Evolutionary conservation across 2,329 filamentous ascomycete species (phyloP).

Genomic region (Didymella arachidicola): DNA sequence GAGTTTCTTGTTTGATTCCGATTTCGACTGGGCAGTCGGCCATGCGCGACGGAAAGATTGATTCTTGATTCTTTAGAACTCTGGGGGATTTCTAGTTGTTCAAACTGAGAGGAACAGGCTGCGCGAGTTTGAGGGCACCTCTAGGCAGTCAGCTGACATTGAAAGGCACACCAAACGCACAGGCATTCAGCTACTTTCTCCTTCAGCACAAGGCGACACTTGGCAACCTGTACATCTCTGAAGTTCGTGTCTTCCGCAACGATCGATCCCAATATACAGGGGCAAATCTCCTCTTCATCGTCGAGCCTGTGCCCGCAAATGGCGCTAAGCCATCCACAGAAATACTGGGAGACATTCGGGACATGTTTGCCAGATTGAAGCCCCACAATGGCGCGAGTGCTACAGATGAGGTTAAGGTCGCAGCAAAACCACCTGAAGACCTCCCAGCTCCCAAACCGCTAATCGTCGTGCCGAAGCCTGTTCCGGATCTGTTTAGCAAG

Average conservation of each 20-base stretch:
- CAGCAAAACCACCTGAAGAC: not conserved
- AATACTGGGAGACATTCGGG: not conserved
- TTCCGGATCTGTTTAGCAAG: not conserved
- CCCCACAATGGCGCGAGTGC: not conserved
- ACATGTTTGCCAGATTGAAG: not conserved
- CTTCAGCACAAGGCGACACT: conserved; percentile 11
- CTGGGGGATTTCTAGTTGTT: no score
- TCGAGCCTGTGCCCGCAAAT: conserved; percentile 7
- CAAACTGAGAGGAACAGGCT: no score
- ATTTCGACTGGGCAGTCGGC: no score
- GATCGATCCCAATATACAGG: not conserved
- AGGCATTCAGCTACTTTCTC: conserved; percentile 17
- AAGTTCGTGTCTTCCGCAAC: conserved; percentile 5
- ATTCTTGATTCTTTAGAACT: no score
- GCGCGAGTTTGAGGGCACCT: not conserved
- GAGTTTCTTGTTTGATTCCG: not conserved
- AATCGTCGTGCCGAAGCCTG: not conserved
- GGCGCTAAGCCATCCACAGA: not conserved
- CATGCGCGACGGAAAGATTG: no score
- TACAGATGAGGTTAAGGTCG: not conserved
- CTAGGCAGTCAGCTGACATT: not conserved
- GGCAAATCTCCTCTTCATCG: conserved; percentile 7
- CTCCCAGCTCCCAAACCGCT: not conserved
- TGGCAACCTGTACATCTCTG: conserved; percentile 12
- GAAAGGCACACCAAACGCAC: conserved; percentile 14